Evolutionary conservation across 2,329 filamentous ascomycete species (phyloP).

Genomic region (Xylaria sp.): DNA sequence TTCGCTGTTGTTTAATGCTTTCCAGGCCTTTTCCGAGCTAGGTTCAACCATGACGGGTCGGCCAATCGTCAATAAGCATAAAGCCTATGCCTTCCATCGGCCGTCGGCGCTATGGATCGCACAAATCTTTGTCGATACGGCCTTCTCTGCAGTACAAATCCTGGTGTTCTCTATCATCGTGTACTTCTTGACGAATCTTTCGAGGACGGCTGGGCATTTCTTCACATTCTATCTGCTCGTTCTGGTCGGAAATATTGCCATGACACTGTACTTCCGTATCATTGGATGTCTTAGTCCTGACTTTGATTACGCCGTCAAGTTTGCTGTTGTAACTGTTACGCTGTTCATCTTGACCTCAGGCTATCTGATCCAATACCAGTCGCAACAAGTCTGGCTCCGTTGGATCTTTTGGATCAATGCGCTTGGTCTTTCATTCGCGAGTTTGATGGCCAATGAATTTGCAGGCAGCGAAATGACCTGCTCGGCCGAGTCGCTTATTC

Average conservation of each 20-base stretch:
- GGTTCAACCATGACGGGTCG: slow-evolving; percentile 76
- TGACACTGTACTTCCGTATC: slow-evolving; percentile 80
- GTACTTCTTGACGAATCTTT: slow-evolving; percentile 78
- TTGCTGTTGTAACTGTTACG: slow-evolving; percentile 78
- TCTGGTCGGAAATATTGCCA: slow-evolving; percentile 70
- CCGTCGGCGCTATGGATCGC: slow-evolving; percentile 84
- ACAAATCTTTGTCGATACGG: slow-evolving; percentile 79
- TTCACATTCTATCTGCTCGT: slow-evolving; percentile 78
- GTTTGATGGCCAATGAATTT: slow-evolving; percentile 90
- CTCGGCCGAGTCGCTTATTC: slow-evolving; percentile 69
- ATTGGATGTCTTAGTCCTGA: slow-evolving; percentile 77
- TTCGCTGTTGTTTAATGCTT: slow-evolving; percentile 82
- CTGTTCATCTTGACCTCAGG: slow-evolving; percentile 82
- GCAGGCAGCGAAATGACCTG: slow-evolving; percentile 71
- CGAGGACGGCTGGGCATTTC: slow-evolving; percentile 74
- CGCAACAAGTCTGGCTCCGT: slow-evolving; percentile 74
- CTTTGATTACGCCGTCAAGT: slow-evolving; percentile 86
- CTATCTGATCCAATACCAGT: slow-evolving; percentile 81
- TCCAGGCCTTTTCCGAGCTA: slow-evolving; percentile 82
- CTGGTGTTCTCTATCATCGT: slow-evolving; percentile 75
- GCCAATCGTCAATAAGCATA: slow-evolving; percentile 82
- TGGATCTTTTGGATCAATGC: slow-evolving; percentile 84
- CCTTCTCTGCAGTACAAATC: slow-evolving; percentile 74
- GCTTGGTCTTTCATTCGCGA: slow-evolving; percentile 74
- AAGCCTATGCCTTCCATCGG: slow-evolving; percentile 80